Evolutionary conservation across 2,329 filamentous ascomycete species (phyloP).

Genomic region (Byssoonygena ceratinophila): DNA sequence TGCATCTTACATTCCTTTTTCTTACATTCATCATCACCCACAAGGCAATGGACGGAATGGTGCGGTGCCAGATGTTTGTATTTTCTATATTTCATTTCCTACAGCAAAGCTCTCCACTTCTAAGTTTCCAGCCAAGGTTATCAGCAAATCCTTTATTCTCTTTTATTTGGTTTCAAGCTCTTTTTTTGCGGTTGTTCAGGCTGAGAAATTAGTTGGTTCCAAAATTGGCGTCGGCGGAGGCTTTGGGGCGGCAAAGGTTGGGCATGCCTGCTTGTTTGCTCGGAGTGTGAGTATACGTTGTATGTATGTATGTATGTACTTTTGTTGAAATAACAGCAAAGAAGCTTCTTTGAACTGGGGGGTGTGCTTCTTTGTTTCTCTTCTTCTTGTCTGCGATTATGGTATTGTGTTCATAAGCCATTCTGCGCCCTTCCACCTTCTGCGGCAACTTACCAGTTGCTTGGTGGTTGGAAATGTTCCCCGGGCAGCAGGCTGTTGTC

Average conservation of each 20-base stretch:
- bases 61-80: neutral
- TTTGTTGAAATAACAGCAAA: neutral
- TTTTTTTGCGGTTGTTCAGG: slow-evolving; percentile 1
- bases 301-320: neutral
- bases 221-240: neutral
- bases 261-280: too few species aligned
- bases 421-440: too few species aligned
- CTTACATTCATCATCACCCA: too few species aligned
- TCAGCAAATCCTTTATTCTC: slow-evolving; percentile 8
- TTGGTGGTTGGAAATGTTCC: too few species aligned
- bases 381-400: neutral
- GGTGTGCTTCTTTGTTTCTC: neutral
- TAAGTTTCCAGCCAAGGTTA: slow-evolving; percentile 6
- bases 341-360: neutral
- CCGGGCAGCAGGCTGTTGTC: too few species aligned
- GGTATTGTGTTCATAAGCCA: too few species aligned
- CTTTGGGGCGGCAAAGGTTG: too few species aligned
- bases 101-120: slow-evolving; percentile 8
- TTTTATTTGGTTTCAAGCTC: slow-evolving; percentile 1
- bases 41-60: too few species aligned
- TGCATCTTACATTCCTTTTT: too few species aligned
- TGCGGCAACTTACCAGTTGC: too few species aligned
- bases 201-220: neutral
- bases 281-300: neutral
- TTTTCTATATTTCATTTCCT: neutral